phyloP scores from a whole-genome alignment of 192 early-diverging fungal genomes.

The Paraglomus brasilianum region DNA sequence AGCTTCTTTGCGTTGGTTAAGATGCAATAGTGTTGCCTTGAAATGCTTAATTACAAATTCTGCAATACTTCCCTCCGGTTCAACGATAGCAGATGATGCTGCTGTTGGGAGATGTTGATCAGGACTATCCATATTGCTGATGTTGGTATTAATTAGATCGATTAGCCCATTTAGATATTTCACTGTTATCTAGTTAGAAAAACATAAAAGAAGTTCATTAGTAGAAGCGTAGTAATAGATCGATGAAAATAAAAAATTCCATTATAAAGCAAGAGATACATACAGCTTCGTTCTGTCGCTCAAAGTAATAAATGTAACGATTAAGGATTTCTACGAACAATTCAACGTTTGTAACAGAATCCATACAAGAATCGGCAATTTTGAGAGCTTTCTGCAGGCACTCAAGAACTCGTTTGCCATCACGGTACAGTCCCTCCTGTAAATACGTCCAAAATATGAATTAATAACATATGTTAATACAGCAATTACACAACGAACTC shows the following conservation, averaged over 20 bases:
- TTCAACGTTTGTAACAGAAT: conserved; percentile 83
- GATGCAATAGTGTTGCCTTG: conserved; percentile 64
- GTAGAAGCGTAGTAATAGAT: neutral
- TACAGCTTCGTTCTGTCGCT: conserved; percentile 86
- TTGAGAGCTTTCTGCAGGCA: conserved; percentile 94
- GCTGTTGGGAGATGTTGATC: conserved; percentile 61
- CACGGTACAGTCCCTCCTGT: conserved; percentile 63
- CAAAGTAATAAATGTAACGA: conserved; percentile 93
- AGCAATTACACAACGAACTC: neutral
- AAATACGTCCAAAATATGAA: conserved; percentile 22
- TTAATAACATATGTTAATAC: neutral
- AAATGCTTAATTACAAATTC: conserved; percentile 72
- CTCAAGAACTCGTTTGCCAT: conserved; percentile 87
- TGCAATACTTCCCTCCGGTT: conserved; percentile 58
- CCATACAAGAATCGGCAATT: conserved; percentile 92
- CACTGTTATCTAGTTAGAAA: conserved; percentile 66
- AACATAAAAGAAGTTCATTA: neutral
- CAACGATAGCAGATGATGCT: conserved; percentile 62
- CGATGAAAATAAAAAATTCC: neutral
- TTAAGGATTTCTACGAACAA: conserved; percentile 98
- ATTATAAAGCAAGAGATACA: conserved; percentile 27
- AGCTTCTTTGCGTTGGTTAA: conserved; percentile 50
- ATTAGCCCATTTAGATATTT: conserved; percentile 94
- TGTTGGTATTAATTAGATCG: conserved; percentile 88
- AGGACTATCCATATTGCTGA: conserved; percentile 70